Evolutionary conservation across 768 basidiomycete genomes (phyloP).

Genomic region (Auriscalpium orientale): DNA sequence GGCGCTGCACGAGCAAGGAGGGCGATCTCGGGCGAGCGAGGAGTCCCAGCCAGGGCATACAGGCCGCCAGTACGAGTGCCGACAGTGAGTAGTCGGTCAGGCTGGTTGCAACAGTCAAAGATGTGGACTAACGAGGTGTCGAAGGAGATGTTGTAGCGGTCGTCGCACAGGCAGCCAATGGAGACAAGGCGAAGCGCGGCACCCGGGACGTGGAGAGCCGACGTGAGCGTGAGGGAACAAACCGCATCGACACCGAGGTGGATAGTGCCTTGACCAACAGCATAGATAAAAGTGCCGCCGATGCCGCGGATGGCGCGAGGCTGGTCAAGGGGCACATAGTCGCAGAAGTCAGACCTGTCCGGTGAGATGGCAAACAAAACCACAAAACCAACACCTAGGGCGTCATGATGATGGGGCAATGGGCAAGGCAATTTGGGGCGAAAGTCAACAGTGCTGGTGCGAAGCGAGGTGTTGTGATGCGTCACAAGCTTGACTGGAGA

Average conservation of each 20-base stretch:
- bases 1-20: neutral
- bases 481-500: no score
- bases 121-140: neutral
- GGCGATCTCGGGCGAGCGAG: neutral
- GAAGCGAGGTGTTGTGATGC: no score
- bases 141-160: neutral
- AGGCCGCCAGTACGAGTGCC: neutral
- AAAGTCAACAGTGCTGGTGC: no score
- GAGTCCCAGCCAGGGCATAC: neutral
- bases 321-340: neutral
- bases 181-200: neutral
- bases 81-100: neutral
- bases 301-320: neutral
- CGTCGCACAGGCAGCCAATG: neutral
- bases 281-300: neutral
- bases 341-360: neutral
- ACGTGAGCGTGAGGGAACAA: neutral
- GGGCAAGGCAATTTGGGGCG: no score
- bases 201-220: neutral
- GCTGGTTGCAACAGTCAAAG: neutral
- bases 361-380: neutral
- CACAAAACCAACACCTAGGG: neutral
- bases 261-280: neutral
- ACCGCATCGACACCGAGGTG: neutral
- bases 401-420: neutral